phyloP scores from a whole-genome alignment of 108 stramenopile species.

The Skeletonema menzelii region DNA sequence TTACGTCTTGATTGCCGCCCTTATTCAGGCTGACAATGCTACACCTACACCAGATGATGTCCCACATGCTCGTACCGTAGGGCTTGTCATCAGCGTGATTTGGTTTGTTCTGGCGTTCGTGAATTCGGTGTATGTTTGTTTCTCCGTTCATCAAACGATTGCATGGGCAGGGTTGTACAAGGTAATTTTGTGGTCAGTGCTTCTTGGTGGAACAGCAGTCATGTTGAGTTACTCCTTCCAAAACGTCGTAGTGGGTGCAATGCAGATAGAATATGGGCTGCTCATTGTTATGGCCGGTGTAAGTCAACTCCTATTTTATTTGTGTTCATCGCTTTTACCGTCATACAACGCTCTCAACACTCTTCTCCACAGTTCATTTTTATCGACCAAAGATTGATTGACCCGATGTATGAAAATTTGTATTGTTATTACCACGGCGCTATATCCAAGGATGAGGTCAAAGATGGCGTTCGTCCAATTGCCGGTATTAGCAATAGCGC shows the following conservation, averaged over 20 bases:
- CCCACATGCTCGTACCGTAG: not conserved
- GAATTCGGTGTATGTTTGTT: not conserved
- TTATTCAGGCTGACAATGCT: not conserved
- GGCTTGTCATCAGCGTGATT: not conserved
- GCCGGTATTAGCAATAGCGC: not conserved
- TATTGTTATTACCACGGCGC: not conserved
- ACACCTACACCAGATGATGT: too few relatives aligned
- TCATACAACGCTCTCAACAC: too few relatives aligned
- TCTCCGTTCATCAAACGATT: not conserved
- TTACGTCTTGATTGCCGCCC: not conserved
- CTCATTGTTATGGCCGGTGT: not conserved
- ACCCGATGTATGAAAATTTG: not conserved
- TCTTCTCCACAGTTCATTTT: not conserved
- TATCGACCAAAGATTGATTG: not conserved
- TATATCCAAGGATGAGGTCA: not conserved
- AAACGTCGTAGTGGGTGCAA: not conserved
- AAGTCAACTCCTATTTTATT: not conserved
- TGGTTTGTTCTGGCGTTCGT: not conserved
- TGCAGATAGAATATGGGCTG: not conserved
- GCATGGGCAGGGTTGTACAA: not conserved
- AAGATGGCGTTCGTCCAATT: not conserved
- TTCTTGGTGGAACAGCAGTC: not conserved
- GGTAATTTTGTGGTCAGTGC: not conserved
- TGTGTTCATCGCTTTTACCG: too few relatives aligned
- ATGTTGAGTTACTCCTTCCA: not conserved